Evolutionary conservation across 2,329 filamentous ascomycete species (phyloP).

Genomic region (Aspergillus luchuensis): DNA sequence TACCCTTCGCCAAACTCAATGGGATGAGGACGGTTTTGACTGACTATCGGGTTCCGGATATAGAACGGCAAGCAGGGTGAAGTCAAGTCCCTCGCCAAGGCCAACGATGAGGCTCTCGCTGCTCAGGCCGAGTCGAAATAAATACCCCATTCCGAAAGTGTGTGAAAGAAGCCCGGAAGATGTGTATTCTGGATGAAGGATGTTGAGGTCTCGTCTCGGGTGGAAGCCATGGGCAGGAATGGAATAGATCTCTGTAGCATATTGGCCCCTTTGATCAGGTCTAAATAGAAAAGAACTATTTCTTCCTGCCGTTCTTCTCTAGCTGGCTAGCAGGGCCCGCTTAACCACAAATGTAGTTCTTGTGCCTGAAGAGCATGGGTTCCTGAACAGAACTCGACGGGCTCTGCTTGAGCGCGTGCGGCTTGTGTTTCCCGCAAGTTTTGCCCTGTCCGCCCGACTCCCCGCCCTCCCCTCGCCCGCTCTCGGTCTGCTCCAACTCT

Average conservation of each 20-base stretch:
- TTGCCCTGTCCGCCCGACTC: conserved; percentile 26
- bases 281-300: conserved; percentile 32
- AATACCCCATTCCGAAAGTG: conserved; percentile 23
- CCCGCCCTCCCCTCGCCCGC: conserved; percentile 23
- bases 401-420: conserved; percentile 6
- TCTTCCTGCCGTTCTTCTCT: conserved; percentile 12
- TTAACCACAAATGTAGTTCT: conserved; percentile 18
- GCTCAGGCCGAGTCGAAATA: conserved; percentile 48
- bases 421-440: conserved; percentile 20
- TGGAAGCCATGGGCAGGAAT: conserved; percentile 27
- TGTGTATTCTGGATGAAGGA: conserved; percentile 23
- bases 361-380: conserved; percentile 9
- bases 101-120: conserved; percentile 53
- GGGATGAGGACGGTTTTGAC: conserved; percentile 27
- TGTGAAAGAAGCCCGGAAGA: conserved; percentile 23
- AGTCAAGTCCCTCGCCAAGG: conserved; percentile 66
- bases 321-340: conserved; percentile 11
- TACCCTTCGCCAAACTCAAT: conserved; percentile 5
- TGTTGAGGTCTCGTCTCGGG: conserved; percentile 18
- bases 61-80: conserved; percentile 98
- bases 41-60: conserved; percentile 31
- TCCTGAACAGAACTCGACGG: conserved; percentile 8
- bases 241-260: conserved; percentile 43
- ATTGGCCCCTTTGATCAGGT: conserved; percentile 32
- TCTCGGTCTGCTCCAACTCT: conserved; percentile 12